Conservation (phyloP, 371 early-diverging fungal genomes). For the Nematocida sp. region DNA sequence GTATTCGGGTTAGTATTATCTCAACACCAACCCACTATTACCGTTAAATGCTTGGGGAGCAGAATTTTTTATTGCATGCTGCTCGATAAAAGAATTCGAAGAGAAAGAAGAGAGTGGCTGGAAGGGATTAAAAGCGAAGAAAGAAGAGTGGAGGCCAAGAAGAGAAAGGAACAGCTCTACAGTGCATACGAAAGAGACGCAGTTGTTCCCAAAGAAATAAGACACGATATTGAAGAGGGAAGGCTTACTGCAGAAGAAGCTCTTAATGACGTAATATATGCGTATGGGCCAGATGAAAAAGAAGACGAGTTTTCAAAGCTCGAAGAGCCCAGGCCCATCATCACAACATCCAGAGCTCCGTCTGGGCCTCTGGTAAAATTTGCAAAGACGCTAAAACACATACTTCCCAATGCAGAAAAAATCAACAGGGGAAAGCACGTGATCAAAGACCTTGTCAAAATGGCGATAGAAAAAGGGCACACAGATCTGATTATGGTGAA, state of each 20-base stretch:
- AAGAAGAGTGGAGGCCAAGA: slow-evolving; percentile 26
- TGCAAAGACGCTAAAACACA: slow-evolving; percentile 88
- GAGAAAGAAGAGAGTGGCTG: slow-evolving; percentile 51
- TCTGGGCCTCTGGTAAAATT: slow-evolving; percentile 82
- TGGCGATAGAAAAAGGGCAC: slow-evolving; percentile 72
- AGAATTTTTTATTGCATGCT: slow-evolving; percentile 21
- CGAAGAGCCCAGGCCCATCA: slow-evolving; percentile 75
- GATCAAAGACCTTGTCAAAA: slow-evolving; percentile 71
- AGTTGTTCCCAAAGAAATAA: slow-evolving; percentile 48
- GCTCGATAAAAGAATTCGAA: slow-evolving; percentile 32
- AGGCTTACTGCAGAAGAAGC: slow-evolving; percentile 49
- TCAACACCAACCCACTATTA: no score
- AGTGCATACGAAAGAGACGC: slow-evolving; percentile 42
- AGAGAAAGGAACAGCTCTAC: slow-evolving; percentile 33
- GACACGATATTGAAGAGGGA: slow-evolving; percentile 44
- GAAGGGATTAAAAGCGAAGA: slow-evolving; percentile 36
- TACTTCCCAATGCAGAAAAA: slow-evolving; percentile 88
- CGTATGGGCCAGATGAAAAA: slow-evolving; percentile 14
- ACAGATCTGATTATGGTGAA: slow-evolving; percentile 88
- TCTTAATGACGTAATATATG: slow-evolving; percentile 34
- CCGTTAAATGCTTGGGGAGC: no score
- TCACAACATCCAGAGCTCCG: slow-evolving; percentile 92
- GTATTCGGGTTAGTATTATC: no score
- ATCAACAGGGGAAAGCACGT: slow-evolving; percentile 92
- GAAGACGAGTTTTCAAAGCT: slow-evolving; percentile 47